Base-by-base conservation (phyloP, 2,329 filamentous ascomycete species). In the Colletotrichum chrysophilum region DNA sequence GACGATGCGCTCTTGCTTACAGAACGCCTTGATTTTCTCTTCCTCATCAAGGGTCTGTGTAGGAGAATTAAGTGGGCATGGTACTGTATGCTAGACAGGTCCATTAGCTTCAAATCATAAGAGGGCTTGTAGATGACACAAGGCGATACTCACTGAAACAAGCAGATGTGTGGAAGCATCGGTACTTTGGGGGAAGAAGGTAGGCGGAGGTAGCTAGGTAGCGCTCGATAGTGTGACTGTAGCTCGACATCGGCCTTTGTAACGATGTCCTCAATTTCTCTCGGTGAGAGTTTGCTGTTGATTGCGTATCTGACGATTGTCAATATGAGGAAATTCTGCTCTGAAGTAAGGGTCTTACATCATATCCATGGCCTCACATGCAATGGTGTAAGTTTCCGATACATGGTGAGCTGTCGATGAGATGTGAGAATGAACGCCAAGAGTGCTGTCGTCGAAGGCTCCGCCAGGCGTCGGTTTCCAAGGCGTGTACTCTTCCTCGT, bases 81-180 rank as follows among this genome's bases (percentile, higher is more conserved):
- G 10, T 79, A 81, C 14, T 80, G 79, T 4, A 81, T 66, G 30
- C 80, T 81, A 28, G 18, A 1, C 0, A 13, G 7, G 1, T 43
- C 0, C 10, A 3, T 26, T 14, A 58, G 24, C 55, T 26, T 7
- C 14, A 6, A 6, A 0, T 16, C 5, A 1, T n/a, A 2, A 34
- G 1, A 4, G 4, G 5, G 10, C 8, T 14, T n/a, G 56, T 9
- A 9, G 1, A 3, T 4, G 8, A 16, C n/a, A 60, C 34, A 66
- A 1, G 21, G 18, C 10, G 2, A 4, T 43, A 69, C 79, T n/a
- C 70, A 80, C 79, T 80, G 80, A 7, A 79, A 70, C 2, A 80
- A 55, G 21, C 78, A 80, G 7, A 81, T 65, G 26, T 80, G 79
- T n/a, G 79, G 76, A n/a, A 78, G 65, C 70, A 71, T 76, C 4